Conservation (phyloP, 345 rosid species). For the Citrus trifoliata region DNA sequence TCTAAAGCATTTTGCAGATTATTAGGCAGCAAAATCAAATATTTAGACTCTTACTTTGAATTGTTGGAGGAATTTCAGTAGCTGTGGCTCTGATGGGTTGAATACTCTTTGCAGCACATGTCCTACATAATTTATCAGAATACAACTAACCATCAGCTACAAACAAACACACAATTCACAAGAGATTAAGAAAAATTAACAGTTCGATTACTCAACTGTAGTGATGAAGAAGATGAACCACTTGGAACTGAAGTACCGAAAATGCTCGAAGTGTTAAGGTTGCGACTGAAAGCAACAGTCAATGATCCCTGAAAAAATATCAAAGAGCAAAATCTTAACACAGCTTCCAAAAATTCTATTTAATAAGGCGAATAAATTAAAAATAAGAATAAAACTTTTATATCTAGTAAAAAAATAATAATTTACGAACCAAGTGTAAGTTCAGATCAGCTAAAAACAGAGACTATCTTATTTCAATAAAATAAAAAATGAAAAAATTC, state of each 20-base stretch:
- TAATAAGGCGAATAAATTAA: not conserved
- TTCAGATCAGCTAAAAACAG: not conserved
- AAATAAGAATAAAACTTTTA: not conserved
- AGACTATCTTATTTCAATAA: not conserved
- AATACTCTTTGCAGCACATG: conserved; percentile 34
- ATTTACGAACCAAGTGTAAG: not conserved
- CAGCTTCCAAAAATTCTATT: not conserved
- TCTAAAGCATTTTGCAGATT: not conserved
- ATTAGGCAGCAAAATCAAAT: not conserved
- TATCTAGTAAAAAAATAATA: not conserved
- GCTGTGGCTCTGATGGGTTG: conserved; percentile 84
- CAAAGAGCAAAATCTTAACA: not conserved
- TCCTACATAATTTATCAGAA: conserved; percentile 28
- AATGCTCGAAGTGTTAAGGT: conserved; percentile 35
- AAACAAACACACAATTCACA: conserved; percentile 9
- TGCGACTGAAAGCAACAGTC: conserved; percentile 32
- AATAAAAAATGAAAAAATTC: too few relatives aligned
- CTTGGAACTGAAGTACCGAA: conserved; percentile 47
- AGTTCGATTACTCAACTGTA: conserved; percentile 49
- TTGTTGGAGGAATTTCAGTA: conserved; percentile 57
- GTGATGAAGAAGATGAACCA: conserved; percentile 32
- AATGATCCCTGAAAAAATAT: conserved; percentile 34
- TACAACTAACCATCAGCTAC: not conserved
- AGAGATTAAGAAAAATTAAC: not conserved
- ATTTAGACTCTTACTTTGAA: conserved; percentile 47